phyloP scores from a whole-genome alignment of 2,329 filamentous ascomycete species.

The Sporothrix pallida region DNA sequence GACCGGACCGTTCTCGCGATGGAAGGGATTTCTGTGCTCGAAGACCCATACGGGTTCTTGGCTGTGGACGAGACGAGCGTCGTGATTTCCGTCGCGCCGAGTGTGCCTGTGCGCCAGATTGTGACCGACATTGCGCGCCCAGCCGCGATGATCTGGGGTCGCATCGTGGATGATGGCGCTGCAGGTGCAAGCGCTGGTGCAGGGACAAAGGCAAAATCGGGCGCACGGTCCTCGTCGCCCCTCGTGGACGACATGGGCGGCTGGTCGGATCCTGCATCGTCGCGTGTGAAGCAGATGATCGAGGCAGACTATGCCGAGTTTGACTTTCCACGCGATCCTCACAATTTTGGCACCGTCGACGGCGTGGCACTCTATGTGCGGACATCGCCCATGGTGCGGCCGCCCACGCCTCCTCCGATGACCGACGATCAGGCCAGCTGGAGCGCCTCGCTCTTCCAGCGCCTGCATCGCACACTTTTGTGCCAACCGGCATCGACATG shows the following conservation, averaged over 20 bases:
- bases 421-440: conserved; percentile 20
- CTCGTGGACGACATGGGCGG: conserved; percentile 35
- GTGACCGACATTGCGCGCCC: conserved; percentile 46
- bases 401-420: background rate
- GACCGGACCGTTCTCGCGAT: conserved; percentile 40
- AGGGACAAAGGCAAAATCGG: too few relatives aligned
- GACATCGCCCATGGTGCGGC: background rate
- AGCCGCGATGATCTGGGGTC: conserved; percentile 42
- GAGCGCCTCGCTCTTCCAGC: conserved; percentile 22
- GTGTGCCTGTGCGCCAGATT: conserved; percentile 44
- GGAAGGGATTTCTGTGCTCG: conserved; percentile 41
- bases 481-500: conserved; percentile 23
- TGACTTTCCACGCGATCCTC: conserved; percentile 33
- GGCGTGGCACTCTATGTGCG: conserved; percentile 37
- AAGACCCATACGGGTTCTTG: conserved; percentile 45
- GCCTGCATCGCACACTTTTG: conserved; percentile 29
- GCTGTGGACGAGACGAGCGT: conserved; percentile 43
- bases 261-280: conserved; percentile 36
- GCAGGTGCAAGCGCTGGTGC: background rate
- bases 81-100: conserved; percentile 42
- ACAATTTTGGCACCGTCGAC: conserved; percentile 35
- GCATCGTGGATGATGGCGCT: background rate
- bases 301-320: conserved; percentile 33
- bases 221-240: background rate
- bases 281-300: conserved; percentile 36